phyloP scores from a whole-genome alignment of 345 rosid species.

The Citropsis articulata region DNA sequence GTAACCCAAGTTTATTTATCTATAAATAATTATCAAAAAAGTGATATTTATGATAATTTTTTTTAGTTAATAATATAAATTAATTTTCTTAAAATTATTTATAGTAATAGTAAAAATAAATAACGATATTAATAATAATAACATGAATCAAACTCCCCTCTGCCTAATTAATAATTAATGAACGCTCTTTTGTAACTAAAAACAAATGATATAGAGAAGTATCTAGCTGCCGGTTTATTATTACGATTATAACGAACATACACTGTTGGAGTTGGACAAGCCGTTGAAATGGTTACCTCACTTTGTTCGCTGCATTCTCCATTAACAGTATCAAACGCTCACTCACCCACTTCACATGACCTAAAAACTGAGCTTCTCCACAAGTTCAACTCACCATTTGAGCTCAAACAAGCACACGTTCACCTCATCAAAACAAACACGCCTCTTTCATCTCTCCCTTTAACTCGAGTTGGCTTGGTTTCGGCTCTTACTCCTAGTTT shows the following conservation, averaged over 20 bases:
- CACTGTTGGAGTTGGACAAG: not conserved
- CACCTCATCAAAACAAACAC: constrained; percentile 32
- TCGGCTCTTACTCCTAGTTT: constrained; percentile 25
- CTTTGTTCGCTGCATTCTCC: not conserved
- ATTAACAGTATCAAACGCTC: not conserved
- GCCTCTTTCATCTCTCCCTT: constrained; percentile 24
- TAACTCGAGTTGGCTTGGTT: constrained; percentile 25
- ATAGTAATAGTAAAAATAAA: no score
- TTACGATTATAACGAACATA: not conserved
- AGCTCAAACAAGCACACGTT: constrained; percentile 41
- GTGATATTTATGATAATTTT: no score
- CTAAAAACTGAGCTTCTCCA: constrained; percentile 16
- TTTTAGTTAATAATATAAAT: no score
- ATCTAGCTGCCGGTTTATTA: not conserved
- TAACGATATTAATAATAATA: no score
- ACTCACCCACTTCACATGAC: not conserved
- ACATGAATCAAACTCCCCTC: no score
- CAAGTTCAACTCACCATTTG: constrained; percentile 36
- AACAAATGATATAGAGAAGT: not conserved
- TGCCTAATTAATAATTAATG: no score
- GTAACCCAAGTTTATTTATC: no score
- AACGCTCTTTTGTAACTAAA: not conserved
- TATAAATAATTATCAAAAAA: no score
- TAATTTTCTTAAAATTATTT: no score
- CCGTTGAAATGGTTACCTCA: constrained; percentile 4